These are phyloP conservation scores for Saccharum spontaneum DNA, from an alignment of 176 grass and related monocot genomes.

Conservation along the genomic window DNA sequence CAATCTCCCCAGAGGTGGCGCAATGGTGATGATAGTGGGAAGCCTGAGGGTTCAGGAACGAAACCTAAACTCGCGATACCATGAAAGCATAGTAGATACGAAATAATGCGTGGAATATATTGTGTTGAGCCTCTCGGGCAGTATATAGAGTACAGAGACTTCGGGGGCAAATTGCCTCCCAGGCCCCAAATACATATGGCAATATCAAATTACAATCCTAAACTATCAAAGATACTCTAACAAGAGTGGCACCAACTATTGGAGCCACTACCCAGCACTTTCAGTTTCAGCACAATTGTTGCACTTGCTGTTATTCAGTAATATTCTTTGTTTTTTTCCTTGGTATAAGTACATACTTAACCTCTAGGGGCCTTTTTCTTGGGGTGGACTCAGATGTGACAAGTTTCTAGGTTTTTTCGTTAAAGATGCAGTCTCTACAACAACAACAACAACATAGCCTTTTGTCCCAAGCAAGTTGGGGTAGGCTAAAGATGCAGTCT, in stretches of 20 bases:
- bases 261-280: background rate
- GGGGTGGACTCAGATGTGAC: background rate
- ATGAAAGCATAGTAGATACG: too few species aligned
- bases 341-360: constrained; percentile 4
- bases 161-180: background rate
- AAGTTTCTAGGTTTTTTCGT: background rate
- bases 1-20: too few species aligned
- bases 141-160: background rate
- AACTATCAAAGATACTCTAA: background rate
- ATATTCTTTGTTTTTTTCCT: constrained; percentile 9
- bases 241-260: background rate
- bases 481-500: constrained; percentile 2
- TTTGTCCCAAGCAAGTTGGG: too few species aligned
- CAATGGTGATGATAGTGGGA: too few species aligned
- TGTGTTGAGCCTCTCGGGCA: background rate
- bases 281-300: background rate
- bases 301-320: background rate
- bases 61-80: too few species aligned
- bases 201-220: background rate
- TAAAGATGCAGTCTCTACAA: background rate
- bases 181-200: background rate
- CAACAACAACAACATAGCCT: too few species aligned
- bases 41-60: too few species aligned
- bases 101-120: background rate
- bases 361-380: background rate